These are phyloP conservation scores for Phoenix roebelenii DNA, from an alignment of 176 grass and related monocot species.

Conservation along the genomic window DNA sequence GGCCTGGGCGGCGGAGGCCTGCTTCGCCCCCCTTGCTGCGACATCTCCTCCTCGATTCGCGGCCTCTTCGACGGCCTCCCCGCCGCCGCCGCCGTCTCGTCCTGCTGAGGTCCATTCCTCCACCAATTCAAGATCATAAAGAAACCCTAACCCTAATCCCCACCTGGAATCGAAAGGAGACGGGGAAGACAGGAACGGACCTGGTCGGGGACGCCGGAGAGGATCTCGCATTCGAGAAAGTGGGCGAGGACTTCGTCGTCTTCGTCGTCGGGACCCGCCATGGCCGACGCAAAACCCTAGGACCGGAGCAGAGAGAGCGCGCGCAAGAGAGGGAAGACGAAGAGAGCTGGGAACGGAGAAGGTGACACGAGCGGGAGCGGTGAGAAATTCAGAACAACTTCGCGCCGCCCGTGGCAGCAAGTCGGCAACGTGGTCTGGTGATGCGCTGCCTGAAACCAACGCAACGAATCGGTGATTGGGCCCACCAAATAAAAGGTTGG, in stretches of 20 bases:
- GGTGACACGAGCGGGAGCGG: too few relatives aligned
- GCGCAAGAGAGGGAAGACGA: too few relatives aligned
- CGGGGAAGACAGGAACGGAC: constrained; percentile 1
- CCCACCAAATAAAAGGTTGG: too few relatives aligned
- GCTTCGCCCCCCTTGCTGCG: constrained; percentile 18
- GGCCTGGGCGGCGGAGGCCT: constrained; percentile 8
- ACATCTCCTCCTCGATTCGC: constrained; percentile 14
- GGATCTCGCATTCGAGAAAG: constrained; percentile 83
- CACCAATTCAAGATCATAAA: too few relatives aligned
- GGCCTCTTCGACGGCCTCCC: constrained; percentile 34
- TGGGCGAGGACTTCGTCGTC: constrained; percentile 61
- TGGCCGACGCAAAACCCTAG: neutral
- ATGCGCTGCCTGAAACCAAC: too few relatives aligned
- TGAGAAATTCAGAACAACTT: too few relatives aligned
- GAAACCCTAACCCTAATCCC: constrained; percentile 13
- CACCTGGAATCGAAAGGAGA: neutral
- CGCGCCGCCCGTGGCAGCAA: too few relatives aligned
- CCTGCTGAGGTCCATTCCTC: neutral
- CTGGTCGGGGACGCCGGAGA: constrained; percentile 34
- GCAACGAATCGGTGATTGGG: too few relatives aligned
- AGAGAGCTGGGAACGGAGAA: too few relatives aligned
- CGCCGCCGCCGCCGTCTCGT: constrained; percentile 6
- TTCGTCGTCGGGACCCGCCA: constrained; percentile 24
- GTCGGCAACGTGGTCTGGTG: too few relatives aligned
- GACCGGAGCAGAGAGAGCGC: too few relatives aligned